These are phyloP conservation scores for Pythium phragmiticola DNA, from an alignment of 352 stramenopile genomes.

Conservation along the genomic window DNA sequence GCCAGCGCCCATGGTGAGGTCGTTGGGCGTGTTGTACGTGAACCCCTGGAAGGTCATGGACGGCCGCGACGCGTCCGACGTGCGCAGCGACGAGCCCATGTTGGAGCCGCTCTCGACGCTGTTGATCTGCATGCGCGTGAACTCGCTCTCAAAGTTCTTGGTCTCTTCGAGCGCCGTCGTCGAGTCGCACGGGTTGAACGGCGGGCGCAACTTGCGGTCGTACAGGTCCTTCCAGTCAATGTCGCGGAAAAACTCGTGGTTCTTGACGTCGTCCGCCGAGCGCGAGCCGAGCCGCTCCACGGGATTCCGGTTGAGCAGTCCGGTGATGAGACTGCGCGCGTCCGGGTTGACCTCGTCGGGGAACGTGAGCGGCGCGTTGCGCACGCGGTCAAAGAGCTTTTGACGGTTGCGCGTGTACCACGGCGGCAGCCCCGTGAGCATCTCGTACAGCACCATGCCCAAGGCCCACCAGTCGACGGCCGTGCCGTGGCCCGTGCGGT, in stretches of 20 bases:
- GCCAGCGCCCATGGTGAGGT: slow-evolving; percentile 63
- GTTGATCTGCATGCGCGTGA: slow-evolving; percentile 91
- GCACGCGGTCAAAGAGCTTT: slow-evolving; percentile 90
- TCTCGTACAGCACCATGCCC: slow-evolving; percentile 52
- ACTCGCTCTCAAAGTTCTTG: slow-evolving; percentile 90
- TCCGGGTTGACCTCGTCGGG: slow-evolving; percentile 76
- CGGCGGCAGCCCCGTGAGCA: slow-evolving; percentile 67
- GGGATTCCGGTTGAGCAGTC: slow-evolving; percentile 79
- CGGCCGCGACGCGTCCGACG: slow-evolving; percentile 74
- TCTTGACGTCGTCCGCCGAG: slow-evolving; percentile 83
- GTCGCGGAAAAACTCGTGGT: slow-evolving; percentile 80
- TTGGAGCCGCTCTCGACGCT: slow-evolving; percentile 67
- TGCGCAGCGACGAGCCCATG: slow-evolving; percentile 53
- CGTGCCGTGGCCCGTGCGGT: slow-evolving; percentile 35
- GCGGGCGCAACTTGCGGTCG: slow-evolving; percentile 77
- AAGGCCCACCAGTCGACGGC: slow-evolving; percentile 60
- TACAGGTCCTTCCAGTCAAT: slow-evolving; percentile 86
- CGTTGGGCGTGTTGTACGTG: slow-evolving; percentile 89
- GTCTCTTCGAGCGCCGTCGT: slow-evolving; percentile 68
- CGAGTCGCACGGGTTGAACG: slow-evolving; percentile 85
- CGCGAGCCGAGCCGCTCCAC: slow-evolving; percentile 76
- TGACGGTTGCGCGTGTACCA: slow-evolving; percentile 94
- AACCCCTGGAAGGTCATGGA: slow-evolving; percentile 90
- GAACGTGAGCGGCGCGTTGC: slow-evolving; percentile 87
- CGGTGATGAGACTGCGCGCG: slow-evolving; percentile 80